A percentile compares a stretch with the other conserved stretches of the same genome.
These are phyloP conservation scores for Clarkia xantiana DNA, from an alignment of 345 rosid species.

Conservation along the genomic window DNA sequence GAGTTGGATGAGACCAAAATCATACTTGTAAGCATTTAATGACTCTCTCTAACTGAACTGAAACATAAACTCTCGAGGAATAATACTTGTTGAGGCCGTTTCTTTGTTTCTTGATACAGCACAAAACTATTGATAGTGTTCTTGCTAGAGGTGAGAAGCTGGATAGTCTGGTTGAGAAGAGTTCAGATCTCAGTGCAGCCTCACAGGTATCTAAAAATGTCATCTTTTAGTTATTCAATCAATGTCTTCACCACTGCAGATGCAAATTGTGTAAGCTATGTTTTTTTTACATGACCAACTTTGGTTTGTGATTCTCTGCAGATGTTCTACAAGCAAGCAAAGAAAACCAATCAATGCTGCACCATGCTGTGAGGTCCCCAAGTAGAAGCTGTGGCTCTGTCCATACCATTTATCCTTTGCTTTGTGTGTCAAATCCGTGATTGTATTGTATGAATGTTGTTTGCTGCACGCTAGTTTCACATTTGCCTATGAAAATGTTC, in stretches of 20 bases:
- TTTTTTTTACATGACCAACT: background rate
- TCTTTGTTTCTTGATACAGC: constrained; percentile 28
- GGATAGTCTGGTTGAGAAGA: constrained; percentile 94
- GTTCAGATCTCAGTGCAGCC: constrained; percentile 92
- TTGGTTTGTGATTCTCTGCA: constrained; percentile 21
- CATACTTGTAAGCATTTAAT: constrained; percentile 58
- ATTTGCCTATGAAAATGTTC: too few species aligned
- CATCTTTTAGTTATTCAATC: background rate
- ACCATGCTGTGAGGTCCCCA: constrained; percentile 47
- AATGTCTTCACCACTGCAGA: background rate
- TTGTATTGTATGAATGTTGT: too few species aligned
- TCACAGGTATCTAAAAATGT: constrained; percentile 52
- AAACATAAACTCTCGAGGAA: too few species aligned
- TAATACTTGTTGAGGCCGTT: background rate
- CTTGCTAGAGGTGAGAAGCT: constrained; percentile 95
- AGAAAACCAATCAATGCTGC: constrained; percentile 91
- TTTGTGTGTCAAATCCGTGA: background rate
- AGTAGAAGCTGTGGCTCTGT: background rate
- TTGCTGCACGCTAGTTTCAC: too few species aligned
- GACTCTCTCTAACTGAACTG: background rate
- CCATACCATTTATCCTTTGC: background rate
- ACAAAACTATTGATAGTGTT: constrained; percentile 95
- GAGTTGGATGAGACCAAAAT: constrained; percentile 98
- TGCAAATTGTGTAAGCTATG: background rate
- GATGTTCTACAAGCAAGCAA: constrained; percentile 99